These are phyloP conservation scores for Talaromyces sp. DNA, from an alignment of 2,329 filamentous ascomycete genomes.

Conservation along the genomic window DNA sequence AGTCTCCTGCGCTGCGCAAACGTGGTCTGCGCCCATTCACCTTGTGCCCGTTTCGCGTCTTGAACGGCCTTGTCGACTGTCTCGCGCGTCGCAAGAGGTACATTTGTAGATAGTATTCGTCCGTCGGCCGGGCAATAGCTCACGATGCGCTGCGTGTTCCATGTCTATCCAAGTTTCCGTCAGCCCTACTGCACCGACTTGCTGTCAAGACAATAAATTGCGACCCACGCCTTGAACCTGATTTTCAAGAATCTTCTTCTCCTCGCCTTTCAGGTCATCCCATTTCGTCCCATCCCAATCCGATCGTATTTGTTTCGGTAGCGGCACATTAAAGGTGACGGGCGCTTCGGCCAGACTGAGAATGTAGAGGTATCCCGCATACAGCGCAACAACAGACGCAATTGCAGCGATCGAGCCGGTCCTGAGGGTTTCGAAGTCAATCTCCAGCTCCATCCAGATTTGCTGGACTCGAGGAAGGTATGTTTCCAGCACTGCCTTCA, in stretches of 20 bases:
- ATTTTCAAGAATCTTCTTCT: slow-evolving; percentile 36
- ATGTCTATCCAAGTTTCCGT: slow-evolving; percentile 30
- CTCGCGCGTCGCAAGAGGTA: slow-evolving; percentile 68
- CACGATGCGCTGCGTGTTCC: slow-evolving; percentile 38
- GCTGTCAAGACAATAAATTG: not conserved
- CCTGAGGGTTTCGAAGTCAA: slow-evolving; percentile 25
- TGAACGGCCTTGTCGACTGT: slow-evolving; percentile 76
- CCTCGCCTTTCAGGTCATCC: slow-evolving; percentile 33
- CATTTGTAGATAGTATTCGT: slow-evolving; percentile 62
- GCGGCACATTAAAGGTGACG: slow-evolving; percentile 37
- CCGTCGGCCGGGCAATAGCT: slow-evolving; percentile 76
- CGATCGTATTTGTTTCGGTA: slow-evolving; percentile 34
- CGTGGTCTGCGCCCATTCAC: slow-evolving; percentile 70
- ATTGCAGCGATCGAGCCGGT: slow-evolving; percentile 29
- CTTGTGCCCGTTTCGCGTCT: slow-evolving; percentile 70
- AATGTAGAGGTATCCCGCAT: slow-evolving; percentile 33
- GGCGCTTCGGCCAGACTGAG: slow-evolving; percentile 31
- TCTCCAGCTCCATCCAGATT: slow-evolving; percentile 21
- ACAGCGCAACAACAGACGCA: slow-evolving; percentile 29
- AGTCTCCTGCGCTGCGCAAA: slow-evolving; percentile 76
- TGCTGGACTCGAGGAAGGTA: slow-evolving; percentile 23
- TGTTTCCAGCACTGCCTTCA: slow-evolving; percentile 10
- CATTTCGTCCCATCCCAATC: slow-evolving; percentile 33
- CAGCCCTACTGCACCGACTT: not conserved
- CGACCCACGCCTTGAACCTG: slow-evolving; percentile 38